Base-by-base conservation (phyloP, 306 rosid species). In the Lathyrus sativus region DNA sequence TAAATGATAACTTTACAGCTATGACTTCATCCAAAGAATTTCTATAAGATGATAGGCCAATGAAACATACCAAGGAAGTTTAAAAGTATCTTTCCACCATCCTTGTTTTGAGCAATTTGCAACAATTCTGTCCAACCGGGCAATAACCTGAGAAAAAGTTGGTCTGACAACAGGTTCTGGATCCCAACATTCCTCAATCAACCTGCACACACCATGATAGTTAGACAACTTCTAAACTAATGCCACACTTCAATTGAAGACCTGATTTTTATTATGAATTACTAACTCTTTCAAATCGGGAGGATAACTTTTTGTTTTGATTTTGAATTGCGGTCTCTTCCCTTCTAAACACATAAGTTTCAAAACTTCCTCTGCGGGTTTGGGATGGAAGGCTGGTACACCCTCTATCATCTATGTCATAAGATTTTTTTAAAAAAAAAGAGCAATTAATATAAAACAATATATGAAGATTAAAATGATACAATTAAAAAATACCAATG, bases 41-140 rank as follows among this genome's bases (percentile, higher is more conserved):
- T 69, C 46, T 35, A 9, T 15, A 37, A 48, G 28, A 33, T 76
- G 26, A 24, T 29, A 12, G 59, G 58, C 35, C 61, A 9, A 76
- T 67, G 76, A 80, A 48, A 72, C 85, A 68, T 88, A 95, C 99
- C 99, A 95, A 22, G 92, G 99, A 81, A 95, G 95, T 79, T 87
- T 95, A 74, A 95, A 95, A 11, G 99, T 84, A 77, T 91, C 99
- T 80, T 95, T 95, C 99, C 97, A 91, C 96, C 96, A 83, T 59
- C 95, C 99, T 78, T 91, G 99, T 74, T 91, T 95, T 46, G 99
- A 79, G 92, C 96, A 83, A 80, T 79, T 85, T 60, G 86, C 76
- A 72, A 85, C 87, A 82, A 95, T 95, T 86, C 56, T 95, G 73
- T 88, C 85, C 88, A 95, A 80, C 77, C 97, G 82, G 39, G 81